Percentiles rank a stretch among this genome's conserved stretches.
These are phyloP conservation scores for Pseudozyma flocculosa DNA, from an alignment of 1,284 basidiomycete species.

Conservation along the genomic window DNA sequence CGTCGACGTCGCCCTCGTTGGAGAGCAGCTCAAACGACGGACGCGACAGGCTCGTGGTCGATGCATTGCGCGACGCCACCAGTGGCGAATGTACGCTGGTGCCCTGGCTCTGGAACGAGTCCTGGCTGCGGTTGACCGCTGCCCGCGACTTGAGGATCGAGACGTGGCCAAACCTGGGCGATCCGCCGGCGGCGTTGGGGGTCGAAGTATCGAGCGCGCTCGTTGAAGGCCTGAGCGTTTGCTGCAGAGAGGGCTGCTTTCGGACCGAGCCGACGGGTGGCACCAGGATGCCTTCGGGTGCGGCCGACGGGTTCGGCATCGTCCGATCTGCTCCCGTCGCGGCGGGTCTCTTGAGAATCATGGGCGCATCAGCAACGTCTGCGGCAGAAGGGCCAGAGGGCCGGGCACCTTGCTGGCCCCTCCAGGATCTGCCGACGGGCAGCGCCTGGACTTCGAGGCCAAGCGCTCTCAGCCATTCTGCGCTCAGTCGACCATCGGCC, in stretches of 20 bases:
- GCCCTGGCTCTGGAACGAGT: neutral
- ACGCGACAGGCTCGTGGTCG: neutral
- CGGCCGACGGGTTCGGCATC: no score
- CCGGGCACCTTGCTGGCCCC: neutral
- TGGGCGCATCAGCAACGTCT: no score
- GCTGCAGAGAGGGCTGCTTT: neutral
- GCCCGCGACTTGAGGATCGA: neutral
- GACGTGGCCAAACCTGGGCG: neutral
- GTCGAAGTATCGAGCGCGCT: no score
- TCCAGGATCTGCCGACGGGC: neutral
- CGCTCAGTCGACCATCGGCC: neutral
- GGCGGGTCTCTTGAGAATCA: no score
- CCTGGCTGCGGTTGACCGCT: neutral
- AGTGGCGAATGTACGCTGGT: neutral
- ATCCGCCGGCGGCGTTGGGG: no score
- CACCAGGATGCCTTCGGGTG: neutral
- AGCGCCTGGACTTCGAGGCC: neutral
- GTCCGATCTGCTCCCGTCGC: no score
- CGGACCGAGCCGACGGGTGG: neutral
- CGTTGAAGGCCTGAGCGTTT: no score
- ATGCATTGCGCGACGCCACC: neutral
- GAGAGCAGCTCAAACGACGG: neutral
- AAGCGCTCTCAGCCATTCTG: neutral
- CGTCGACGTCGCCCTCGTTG: neutral
- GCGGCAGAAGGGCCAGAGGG: no score